phyloP scores from a whole-genome alignment of 2,329 filamentous ascomycete species.

The Microdochium paspali region DNA sequence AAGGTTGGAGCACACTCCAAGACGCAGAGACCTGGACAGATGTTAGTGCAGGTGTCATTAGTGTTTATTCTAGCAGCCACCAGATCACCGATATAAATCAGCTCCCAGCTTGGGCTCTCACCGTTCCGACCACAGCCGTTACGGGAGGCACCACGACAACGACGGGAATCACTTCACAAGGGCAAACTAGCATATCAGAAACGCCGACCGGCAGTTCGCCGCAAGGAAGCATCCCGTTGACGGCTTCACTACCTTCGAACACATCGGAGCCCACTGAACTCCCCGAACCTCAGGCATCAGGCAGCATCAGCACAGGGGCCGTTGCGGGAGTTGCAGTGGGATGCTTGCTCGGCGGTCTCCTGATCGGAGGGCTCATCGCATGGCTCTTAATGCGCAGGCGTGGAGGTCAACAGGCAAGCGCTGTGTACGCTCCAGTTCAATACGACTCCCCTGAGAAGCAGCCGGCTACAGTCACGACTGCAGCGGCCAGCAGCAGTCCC shows the following conservation, averaged over 20 bases:
- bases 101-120: too few relatives aligned
- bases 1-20: too few relatives aligned
- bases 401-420: constrained; percentile 6
- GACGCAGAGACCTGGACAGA: too few relatives aligned
- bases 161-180: too few relatives aligned
- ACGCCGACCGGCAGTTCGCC: neutral
- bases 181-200: neutral
- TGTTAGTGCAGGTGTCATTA: too few relatives aligned
- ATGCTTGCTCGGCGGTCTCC: constrained; percentile 16
- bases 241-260: neutral
- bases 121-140: too few relatives aligned
- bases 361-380: constrained; percentile 13
- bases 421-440: constrained; percentile 4
- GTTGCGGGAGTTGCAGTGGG: constrained; percentile 19
- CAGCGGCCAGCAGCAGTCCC: neutral
- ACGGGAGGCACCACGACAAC: too few relatives aligned
- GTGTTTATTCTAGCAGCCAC: too few relatives aligned
- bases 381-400: constrained; percentile 15
- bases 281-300: neutral
- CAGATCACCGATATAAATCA: too few relatives aligned
- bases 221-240: neutral
- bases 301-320: constrained; percentile 4
- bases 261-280: neutral
- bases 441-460: constrained; percentile 9
- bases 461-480: constrained; percentile 2